Base-by-base conservation (phyloP, 2,329 filamentous ascomycete genomes). In the Thelonectria discophora region DNA sequence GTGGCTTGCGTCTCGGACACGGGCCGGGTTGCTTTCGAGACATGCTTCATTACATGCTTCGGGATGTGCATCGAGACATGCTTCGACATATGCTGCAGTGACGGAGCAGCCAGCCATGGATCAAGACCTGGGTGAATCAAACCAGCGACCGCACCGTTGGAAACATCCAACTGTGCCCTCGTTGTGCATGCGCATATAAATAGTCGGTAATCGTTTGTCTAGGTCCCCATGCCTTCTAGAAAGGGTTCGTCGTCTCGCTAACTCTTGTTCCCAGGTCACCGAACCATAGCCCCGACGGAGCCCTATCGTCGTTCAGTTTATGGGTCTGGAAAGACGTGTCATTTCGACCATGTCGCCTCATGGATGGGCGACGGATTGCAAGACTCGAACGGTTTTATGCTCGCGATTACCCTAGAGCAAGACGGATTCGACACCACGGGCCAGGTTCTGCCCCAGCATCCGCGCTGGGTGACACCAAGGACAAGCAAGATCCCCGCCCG, bases 381-480 rank as follows among this genome's bases (percentile, higher is more conserved):
- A 45, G 40, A 30, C 10, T 34, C 39, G 30, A 24, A 43, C 27
- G n/a, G 37, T 18, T 21, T 18, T 27, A 43, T 34, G 56, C 49
- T 49, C 15, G 20, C 20, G 30, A 20, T 47, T 60, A 55, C 52
- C 58, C 58, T 55, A 37, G 42, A 60, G 46, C 40, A 21, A 17
- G 50, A 30, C 39, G 7, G 7, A 12, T 20, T 24, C 13, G 21
- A 11, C 27, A 32, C 18, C 51, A 55, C 58, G 50, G 58, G 50
- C 51, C 58, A 51, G 39, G 27, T 4, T 17, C 6, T 54, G 51
- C 45, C 37, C 57, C 45, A 45, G 32, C 45, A 45, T 27, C 13
- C 27, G 46, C 40, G 47, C 42, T 27, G 20, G 40, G 46, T 18
- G n/a, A 30, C 27, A 30, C 9, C 27, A 8, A 30, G 8, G 27